Percentiles rank a stretch among this genome's conserved stretches.
These are phyloP conservation scores for Pichia sp. DNA, from an alignment of 1,139 yeast species.

Conservation along the genomic window DNA sequence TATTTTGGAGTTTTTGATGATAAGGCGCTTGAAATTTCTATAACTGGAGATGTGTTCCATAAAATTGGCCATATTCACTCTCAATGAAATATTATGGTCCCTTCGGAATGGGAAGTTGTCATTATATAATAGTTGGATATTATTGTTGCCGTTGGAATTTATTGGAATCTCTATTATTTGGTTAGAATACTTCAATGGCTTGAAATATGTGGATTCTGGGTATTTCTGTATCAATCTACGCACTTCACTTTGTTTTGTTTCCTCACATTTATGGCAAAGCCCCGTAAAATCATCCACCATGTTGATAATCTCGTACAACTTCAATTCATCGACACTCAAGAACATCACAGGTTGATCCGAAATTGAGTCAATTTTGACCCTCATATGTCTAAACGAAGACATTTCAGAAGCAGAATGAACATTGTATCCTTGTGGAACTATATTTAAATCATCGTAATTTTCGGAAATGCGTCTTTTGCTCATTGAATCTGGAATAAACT, in stretches of 20 bases:
- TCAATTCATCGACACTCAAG: neutral
- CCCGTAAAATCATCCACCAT: neutral
- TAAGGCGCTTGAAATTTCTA: conserved; percentile 10
- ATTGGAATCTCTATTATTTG: conserved; percentile 14
- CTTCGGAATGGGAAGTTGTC: conserved; percentile 13
- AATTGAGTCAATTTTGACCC: too few species aligned
- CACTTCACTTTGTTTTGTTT: neutral
- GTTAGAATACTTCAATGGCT: conserved; percentile 9
- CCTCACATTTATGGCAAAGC: neutral
- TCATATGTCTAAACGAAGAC: too few species aligned
- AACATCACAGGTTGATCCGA: neutral
- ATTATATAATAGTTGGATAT: conserved; percentile 1
- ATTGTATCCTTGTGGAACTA: too few species aligned
- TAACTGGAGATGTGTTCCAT: conserved; percentile 5
- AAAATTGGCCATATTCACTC: conserved; percentile 7
- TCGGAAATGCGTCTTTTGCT: too few species aligned
- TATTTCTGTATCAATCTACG: neutral
- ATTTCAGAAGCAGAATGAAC: too few species aligned
- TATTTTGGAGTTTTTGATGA: conserved; percentile 8
- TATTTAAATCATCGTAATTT: too few species aligned
- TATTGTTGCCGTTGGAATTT: neutral
- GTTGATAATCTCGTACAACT: neutral
- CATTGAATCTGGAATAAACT: too few species aligned
- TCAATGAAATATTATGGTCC: conserved; percentile 11
- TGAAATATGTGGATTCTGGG: neutral